Base-by-base conservation (phyloP, 1,284 basidiomycete species). In the Tausonia pullulans region DNA sequence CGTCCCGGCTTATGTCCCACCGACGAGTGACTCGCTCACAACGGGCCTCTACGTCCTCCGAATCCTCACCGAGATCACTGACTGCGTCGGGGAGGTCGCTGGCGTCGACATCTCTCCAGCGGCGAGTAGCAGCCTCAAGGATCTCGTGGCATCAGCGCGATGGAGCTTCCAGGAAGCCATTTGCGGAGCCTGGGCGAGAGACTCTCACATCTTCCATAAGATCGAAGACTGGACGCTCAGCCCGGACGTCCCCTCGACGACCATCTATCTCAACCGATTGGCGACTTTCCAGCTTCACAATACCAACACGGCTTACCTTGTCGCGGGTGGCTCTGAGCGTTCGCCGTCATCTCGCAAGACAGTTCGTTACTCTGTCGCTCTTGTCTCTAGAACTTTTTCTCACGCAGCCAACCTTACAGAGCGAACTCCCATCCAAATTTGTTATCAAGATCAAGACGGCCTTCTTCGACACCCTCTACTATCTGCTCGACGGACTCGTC, bases 151-250 rank as follows among this genome's bases (percentile, higher is more conserved):
- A 67, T 91, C 86, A 68, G 82, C 85, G 13, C 83, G 89, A 69
- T 97, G 93, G 89, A 83, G 85, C 69, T 93, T 98, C 74, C 84
- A 85, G 60, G 90, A 95, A 72, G 82, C 88, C 44, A 80, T 98
- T 16, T 83, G 87, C 58, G 79, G 80, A 27, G 80, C 83, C 9
- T 99, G 96, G 96, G 74, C 61, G 59, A n/a, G 70, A 95, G 95
- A 99, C 73, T 86, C 94, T 0, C 84, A 84, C 67, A 75, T 87
- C 8, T 87, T 98, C 72, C 87, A 92, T 75, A 79, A 85, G 65
- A 81, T 98, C 27, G 96, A 98, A 73, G 84, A 84, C 53, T 98
- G 94, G 93, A 78, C 82, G 11, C 79, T 84, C 0, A 86, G 84
- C 67, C 68, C 78, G 4, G 73, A 79, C 43, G 73, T 77, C 69